Evolutionary conservation across 1,284 basidiomycete genomes (phyloP).

Genomic region (Microbotryomycetes sp.): DNA sequence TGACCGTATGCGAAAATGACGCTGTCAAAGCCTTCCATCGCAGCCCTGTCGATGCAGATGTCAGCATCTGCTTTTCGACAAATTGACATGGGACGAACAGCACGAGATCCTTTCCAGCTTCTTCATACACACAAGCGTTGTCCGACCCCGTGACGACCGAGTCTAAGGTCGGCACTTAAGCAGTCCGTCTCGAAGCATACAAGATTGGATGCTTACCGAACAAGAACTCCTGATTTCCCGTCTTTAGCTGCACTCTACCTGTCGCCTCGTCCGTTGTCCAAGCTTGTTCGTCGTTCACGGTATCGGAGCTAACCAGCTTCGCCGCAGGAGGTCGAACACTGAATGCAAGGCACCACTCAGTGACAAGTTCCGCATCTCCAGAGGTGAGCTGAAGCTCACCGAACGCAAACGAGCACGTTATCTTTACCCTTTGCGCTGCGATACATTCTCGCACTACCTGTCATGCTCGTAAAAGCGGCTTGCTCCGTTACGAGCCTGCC

Average conservation of each 20-base stretch:
- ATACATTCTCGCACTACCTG: neutral
- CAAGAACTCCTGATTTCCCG: constrained; percentile 51
- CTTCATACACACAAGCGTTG: constrained; percentile 76
- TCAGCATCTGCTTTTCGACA: neutral
- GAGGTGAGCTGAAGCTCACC: neutral
- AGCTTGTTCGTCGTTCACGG: constrained; percentile 17
- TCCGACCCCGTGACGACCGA: constrained; percentile 70
- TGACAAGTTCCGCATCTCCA: neutral
- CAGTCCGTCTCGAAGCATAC: too few species aligned
- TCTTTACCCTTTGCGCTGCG: constrained; percentile 15
- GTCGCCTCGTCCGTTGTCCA: constrained; percentile 19
- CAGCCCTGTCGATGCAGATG: constrained; percentile 2
- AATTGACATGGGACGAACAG: constrained; percentile 41
- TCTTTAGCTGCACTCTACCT: constrained; percentile 13
- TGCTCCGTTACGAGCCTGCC: neutral
- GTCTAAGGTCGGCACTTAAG: constrained; percentile 50
- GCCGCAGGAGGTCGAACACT: constrained; percentile 31
- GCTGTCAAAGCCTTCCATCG: constrained; percentile 94
- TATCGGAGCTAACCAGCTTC: constrained; percentile 9
- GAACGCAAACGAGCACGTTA: constrained; percentile 33
- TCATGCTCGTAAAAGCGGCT: neutral
- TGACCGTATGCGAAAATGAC: constrained; percentile 88
- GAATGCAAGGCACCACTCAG: neutral
- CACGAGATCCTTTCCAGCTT: constrained; percentile 78
- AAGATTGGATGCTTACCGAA: constrained; percentile 45